Conservation (phyloP, 305 asterid species). For the Solanum hybrid region DNA sequence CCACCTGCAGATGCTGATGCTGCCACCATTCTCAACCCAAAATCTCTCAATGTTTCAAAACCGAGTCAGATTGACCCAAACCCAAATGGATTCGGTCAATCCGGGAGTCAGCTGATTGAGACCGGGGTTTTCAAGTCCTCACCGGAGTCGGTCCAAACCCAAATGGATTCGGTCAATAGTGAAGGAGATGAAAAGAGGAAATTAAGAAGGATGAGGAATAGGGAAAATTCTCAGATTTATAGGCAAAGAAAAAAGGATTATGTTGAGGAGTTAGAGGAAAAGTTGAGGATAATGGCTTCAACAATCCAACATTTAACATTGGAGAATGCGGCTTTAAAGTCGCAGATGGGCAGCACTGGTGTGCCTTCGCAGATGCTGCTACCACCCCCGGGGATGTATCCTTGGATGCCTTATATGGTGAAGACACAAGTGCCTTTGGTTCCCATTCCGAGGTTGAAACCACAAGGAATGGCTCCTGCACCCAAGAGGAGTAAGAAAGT, state of each 20-base stretch:
- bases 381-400: slow-evolving; percentile 52
- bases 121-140: too few species aligned
- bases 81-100: too few species aligned
- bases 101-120: too few species aligned
- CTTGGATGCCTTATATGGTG: slow-evolving; percentile 83
- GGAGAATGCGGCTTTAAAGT: slow-evolving; percentile 66
- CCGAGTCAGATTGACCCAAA: not conserved
- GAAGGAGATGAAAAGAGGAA: slow-evolving; percentile 64
- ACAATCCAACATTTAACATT: slow-evolving; percentile 76
- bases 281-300: slow-evolving; percentile 68
- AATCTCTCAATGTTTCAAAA: too few species aligned
- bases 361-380: slow-evolving; percentile 18
- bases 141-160: too few species aligned
- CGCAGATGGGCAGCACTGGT: slow-evolving; percentile 51
- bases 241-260: slow-evolving; percentile 85
- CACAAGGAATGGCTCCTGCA: slow-evolving; percentile 38
- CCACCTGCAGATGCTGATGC: too few species aligned
- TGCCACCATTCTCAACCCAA: too few species aligned
- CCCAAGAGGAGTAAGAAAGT: slow-evolving; percentile 42
- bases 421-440: slow-evolving; percentile 84
- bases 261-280: slow-evolving; percentile 88
- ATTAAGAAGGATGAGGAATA: slow-evolving; percentile 76
- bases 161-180: not conserved
- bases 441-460: slow-evolving; percentile 72
- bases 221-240: slow-evolving; percentile 89